Evolutionary conservation across 2,329 filamentous ascomycete genomes (phyloP).

Genomic region (Phaeoacremonium minimum): DNA sequence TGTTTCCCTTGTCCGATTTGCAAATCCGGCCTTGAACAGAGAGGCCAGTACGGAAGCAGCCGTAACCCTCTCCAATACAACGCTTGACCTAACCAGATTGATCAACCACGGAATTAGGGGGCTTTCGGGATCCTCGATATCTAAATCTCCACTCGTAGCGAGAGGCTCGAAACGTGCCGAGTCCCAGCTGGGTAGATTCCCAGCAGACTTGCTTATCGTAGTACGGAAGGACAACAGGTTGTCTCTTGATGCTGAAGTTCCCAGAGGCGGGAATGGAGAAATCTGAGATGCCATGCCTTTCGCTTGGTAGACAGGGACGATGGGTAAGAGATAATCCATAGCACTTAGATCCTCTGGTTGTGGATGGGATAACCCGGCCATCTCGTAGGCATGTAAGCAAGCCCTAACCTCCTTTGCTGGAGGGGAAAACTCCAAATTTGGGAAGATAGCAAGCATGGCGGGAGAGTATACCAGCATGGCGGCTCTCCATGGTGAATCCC

Average conservation of each 20-base stretch:
- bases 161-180: constrained; percentile 20
- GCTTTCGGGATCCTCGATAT: constrained; percentile 60
- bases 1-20: constrained; percentile 58
- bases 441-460: constrained; percentile 65
- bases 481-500: constrained; percentile 73
- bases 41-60: constrained; percentile 66
- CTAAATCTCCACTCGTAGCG: constrained; percentile 22
- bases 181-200: constrained; percentile 23
- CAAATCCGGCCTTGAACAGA: constrained; percentile 64
- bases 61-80: constrained; percentile 58
- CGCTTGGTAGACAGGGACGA: constrained; percentile 37
- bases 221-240: constrained; percentile 17
- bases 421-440: constrained; percentile 49
- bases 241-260: constrained; percentile 35
- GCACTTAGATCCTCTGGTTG: constrained; percentile 43
- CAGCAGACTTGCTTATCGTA: constrained; percentile 18
- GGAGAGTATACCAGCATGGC: constrained; percentile 67
- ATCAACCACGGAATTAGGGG: constrained; percentile 72
- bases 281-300: constrained; percentile 22
- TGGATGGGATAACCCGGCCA: constrained; percentile 43
- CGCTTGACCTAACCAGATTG: constrained; percentile 52
- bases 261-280: constrained; percentile 51
- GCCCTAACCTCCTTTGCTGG: constrained; percentile 40
- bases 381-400: constrained; percentile 49
- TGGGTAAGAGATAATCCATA: constrained; percentile 63